phyloP scores from a whole-genome alignment of 148 eudicot species.

The Fagopyrum tataricum region DNA sequence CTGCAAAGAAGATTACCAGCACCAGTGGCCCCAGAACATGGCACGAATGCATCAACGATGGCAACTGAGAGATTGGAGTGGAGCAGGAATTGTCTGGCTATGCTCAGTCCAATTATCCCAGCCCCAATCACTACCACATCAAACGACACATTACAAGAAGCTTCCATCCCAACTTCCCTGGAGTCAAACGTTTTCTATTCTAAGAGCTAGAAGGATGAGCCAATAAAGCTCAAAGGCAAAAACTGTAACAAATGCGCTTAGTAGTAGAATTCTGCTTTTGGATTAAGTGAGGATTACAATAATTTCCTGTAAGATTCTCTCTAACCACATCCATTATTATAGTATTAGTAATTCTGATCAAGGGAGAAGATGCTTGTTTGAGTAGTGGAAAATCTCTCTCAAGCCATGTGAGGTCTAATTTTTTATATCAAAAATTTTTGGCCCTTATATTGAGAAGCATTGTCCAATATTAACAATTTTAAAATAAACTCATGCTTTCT shows the following conservation, averaged over 20 bases:
- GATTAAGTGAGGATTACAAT: background rate
- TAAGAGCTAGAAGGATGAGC: background rate
- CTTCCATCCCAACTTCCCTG: background rate
- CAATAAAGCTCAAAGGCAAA: background rate
- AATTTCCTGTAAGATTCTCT: background rate
- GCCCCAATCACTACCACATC: conserved; percentile 86
- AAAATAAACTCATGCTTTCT: background rate
- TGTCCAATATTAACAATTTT: background rate
- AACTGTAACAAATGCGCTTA: background rate
- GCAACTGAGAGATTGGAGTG: conserved; percentile 78
- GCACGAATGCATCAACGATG: conserved; percentile 71
- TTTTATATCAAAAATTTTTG: background rate
- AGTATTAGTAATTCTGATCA: background rate
- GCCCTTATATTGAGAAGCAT: background rate
- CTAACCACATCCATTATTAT: background rate
- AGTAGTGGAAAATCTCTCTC: background rate
- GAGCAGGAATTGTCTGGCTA: conserved; percentile 70
- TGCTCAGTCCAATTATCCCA: conserved; percentile 84
- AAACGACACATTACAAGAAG: conserved; percentile 17
- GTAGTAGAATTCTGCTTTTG: background rate
- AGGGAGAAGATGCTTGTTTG: background rate
- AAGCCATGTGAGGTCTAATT: background rate
- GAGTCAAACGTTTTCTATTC: background rate
- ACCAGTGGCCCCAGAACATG: conserved; percentile 96
- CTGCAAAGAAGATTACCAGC: conserved; percentile 48